Evolutionary conservation across 345 rosid species (phyloP).

Genomic region (Eucalyptus cloeziana): DNA sequence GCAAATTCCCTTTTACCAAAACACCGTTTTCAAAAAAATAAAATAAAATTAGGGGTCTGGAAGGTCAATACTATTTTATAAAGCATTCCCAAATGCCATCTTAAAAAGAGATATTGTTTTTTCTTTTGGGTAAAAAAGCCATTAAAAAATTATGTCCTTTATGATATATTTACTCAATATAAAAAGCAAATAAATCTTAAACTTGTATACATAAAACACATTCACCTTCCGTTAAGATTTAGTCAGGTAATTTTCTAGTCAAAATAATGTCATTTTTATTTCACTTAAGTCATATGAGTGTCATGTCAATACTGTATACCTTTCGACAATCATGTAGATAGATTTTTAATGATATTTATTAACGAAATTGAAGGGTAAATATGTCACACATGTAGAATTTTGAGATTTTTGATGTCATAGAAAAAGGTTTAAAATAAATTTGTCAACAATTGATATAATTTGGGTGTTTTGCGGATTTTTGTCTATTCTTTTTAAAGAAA

Average conservation of each 20-base stretch:
- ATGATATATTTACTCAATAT: too few relatives aligned
- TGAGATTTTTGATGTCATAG: too few relatives aligned
- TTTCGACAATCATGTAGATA: not conserved
- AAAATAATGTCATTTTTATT: too few relatives aligned
- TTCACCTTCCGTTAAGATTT: rapidly evolving
- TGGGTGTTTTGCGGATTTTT: not conserved
- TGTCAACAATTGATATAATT: too few relatives aligned
- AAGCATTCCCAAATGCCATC: not conserved
- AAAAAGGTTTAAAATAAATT: too few relatives aligned
- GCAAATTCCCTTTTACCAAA: not conserved
- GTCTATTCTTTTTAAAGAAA: not conserved
- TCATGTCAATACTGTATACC: rapidly evolving
- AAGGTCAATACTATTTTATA: not conserved
- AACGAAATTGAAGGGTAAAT: too few relatives aligned
- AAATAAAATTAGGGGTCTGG: not conserved
- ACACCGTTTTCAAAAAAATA: not conserved
- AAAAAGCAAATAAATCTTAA: too few relatives aligned
- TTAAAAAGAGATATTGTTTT: not conserved
- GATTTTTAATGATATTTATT: rapidly evolving
- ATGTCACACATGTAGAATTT: rapidly evolving
- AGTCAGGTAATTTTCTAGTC: too few relatives aligned
- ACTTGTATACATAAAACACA: rapidly evolving
- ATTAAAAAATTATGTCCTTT: too few relatives aligned
- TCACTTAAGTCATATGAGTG: rapidly evolving
- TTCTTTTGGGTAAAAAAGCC: not conserved